Base-by-base conservation (phyloP, 768 basidiomycete species). In the Lactarius deliciosus region DNA sequence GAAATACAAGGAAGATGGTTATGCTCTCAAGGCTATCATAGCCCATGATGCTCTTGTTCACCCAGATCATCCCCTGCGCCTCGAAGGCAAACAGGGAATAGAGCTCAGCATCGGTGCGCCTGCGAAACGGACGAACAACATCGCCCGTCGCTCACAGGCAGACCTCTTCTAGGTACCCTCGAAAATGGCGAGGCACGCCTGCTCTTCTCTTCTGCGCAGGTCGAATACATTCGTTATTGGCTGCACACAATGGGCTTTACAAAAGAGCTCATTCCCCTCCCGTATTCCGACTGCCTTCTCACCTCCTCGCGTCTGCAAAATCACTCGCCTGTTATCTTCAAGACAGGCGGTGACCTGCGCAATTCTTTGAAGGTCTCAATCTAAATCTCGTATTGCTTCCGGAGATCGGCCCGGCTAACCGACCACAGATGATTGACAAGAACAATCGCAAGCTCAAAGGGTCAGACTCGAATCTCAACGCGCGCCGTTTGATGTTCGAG, bases 161-260 rank as follows among this genome's bases (percentile, higher is more conserved):
- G 54, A 20, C 34, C 34, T 3, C 40, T 30, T 60, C 53, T 64
- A 89, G 89, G 86, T 10, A 91, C 87, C 0, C 81, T 92, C 62
- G 78, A 80, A 32, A 87, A 82, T 58, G 91, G 90, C 68, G 89
- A 93, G 76, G 82, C 86, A 7, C 85, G 92, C n/a, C 81, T 94
- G 32, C 78, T 94, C 59, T 92, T 91, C 73, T 90, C 93, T 30
- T 91, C 89, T 18, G 86, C 86, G 7, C 92, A 95, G 77, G 83
- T 94, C 69, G 92, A 95, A 74, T 95, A 93, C 75, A 75, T 90
- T 22, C 81, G 91, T 60, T 93, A 94, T 75, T 95, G 89, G 88
- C 81, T 94, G 60, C 85, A 91, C 73, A 85, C 87, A 1, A 87
- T 88, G 82, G 78, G 81, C 64, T 79, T 92, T 69, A 91, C 90